Evolutionary conservation across 1,139 yeast genomes (phyloP).

Genomic region (Yamadazyma sp.): DNA sequence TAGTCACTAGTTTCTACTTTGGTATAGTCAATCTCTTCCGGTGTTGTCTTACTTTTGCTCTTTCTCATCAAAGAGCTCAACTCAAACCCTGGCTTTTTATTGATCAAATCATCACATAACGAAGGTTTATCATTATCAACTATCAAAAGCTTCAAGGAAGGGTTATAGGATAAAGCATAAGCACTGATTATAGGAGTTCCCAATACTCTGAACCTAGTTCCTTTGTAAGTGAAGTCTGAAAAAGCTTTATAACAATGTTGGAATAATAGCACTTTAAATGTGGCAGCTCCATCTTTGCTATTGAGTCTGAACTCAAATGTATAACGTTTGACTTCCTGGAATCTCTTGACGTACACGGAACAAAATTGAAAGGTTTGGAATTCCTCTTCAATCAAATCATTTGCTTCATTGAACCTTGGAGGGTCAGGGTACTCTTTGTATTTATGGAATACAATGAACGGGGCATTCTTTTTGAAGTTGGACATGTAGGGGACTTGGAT

Average conservation of each 20-base stretch:
- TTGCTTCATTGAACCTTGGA: slow-evolving; percentile 18
- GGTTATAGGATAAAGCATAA: slow-evolving; percentile 31
- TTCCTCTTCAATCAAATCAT: slow-evolving; percentile 16
- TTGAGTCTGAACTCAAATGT: slow-evolving; percentile 27
- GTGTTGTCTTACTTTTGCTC: slow-evolving; percentile 7
- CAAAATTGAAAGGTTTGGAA: slow-evolving; percentile 38
- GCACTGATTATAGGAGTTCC: slow-evolving; percentile 38
- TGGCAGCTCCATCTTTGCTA: slow-evolving; percentile 10
- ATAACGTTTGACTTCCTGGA: slow-evolving; percentile 29
- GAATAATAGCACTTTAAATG: slow-evolving; percentile 30
- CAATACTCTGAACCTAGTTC: slow-evolving; percentile 38
- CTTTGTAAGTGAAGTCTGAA: slow-evolving; percentile 39
- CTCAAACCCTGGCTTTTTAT: slow-evolving; percentile 30
- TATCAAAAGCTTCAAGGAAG: slow-evolving; percentile 34
- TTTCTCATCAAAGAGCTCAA: slow-evolving; percentile 25
- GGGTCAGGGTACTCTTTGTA: slow-evolving; percentile 32
- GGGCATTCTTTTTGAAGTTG: slow-evolving; percentile 35
- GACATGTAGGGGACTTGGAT: slow-evolving; percentile 38
- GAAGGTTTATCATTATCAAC: slow-evolving; percentile 38
- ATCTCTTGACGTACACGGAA: slow-evolving; percentile 30
- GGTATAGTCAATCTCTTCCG: slow-evolving; percentile 8
- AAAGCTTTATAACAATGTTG: slow-evolving; percentile 40
- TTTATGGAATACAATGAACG: slow-evolving; percentile 33
- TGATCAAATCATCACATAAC: slow-evolving; percentile 35
- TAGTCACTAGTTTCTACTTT: slow-evolving; percentile 14